Evolutionary conservation across 371 early-diverging fungal genomes (phyloP).

Genomic region (Catenaria anguillulae): DNA sequence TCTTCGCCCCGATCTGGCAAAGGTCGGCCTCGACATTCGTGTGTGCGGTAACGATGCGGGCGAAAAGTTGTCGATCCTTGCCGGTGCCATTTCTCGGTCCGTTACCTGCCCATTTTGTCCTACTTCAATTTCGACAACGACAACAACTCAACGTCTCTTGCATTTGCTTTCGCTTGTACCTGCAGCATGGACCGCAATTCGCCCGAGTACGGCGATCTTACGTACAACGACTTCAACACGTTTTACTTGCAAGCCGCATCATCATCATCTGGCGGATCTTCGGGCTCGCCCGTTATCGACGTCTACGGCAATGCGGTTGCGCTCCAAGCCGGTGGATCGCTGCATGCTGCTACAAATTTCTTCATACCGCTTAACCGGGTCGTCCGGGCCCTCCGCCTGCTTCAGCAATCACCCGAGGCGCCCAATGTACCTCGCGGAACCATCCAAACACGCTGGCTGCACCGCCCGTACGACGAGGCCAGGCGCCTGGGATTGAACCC

Average conservation of each 20-base stretch:
- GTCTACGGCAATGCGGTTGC: conserved; percentile 52
- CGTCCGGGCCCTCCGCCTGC: conserved; percentile 52
- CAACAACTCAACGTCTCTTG: no score
- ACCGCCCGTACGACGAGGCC: conserved; percentile 53
- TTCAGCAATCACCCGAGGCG: conserved; percentile 24
- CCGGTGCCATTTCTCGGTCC: conserved; percentile 75
- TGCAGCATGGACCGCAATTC: conserved; percentile 31
- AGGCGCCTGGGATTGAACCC: conserved; percentile 50
- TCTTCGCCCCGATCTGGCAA: conserved; percentile 63
- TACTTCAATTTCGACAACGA: background rate
- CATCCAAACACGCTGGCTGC: conserved; percentile 67
- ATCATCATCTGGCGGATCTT: conserved; percentile 58
- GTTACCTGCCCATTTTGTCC: conserved; percentile 68
- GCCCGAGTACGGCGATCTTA: conserved; percentile 52
- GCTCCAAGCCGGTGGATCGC: conserved; percentile 36
- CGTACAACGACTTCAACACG: conserved; percentile 57
- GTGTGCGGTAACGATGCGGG: conserved; percentile 87
- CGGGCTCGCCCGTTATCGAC: conserved; percentile 51
- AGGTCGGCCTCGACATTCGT: conserved; percentile 78
- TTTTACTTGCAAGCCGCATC: conserved; percentile 68
- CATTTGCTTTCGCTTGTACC: no score
- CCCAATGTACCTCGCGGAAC: conserved; percentile 66
- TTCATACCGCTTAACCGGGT: conserved; percentile 50
- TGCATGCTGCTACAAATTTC: background rate
- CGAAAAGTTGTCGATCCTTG: conserved; percentile 76